These are phyloP conservation scores for Solanum microdontum DNA, from an alignment of 257 asterid species.

Conservation along the genomic window DNA sequence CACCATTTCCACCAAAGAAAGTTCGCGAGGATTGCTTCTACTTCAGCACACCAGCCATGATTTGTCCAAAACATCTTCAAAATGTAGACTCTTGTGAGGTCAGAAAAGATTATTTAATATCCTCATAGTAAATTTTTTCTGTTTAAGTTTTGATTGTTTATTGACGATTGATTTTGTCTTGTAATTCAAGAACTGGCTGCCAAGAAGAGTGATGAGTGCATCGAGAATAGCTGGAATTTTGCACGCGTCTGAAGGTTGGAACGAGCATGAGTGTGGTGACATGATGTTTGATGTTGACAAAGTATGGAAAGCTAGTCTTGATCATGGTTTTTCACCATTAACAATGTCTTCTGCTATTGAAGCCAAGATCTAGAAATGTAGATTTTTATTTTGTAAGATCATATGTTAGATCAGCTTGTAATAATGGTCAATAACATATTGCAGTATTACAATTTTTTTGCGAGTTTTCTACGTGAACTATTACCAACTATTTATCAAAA, in stretches of 20 bases:
- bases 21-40: background rate
- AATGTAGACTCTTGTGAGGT: slow-evolving; percentile 44
- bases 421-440: background rate
- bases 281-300: slow-evolving; percentile 40
- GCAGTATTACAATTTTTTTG: background rate
- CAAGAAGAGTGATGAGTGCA: slow-evolving; percentile 62
- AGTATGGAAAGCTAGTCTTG: slow-evolving; percentile 57
- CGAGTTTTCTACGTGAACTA: background rate
- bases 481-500: background rate
- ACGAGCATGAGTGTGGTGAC: slow-evolving; percentile 67
- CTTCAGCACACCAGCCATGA: slow-evolving; percentile 29
- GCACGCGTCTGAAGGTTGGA: slow-evolving; percentile 66
- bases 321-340: slow-evolving; percentile 62
- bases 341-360: background rate
- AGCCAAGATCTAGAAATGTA: background rate
- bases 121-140: background rate
- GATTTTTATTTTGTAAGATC: no score
- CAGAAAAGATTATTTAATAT: background rate
- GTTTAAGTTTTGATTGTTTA: background rate
- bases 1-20: background rate
- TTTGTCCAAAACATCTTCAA: slow-evolving; percentile 24
- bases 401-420: background rate
- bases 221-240: slow-evolving; percentile 18
- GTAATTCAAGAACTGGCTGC: slow-evolving; percentile 68
- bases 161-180: background rate